Evolutionary conservation across 1,284 basidiomycete genomes (phyloP).

Genomic region (Malassezia restricta): DNA sequence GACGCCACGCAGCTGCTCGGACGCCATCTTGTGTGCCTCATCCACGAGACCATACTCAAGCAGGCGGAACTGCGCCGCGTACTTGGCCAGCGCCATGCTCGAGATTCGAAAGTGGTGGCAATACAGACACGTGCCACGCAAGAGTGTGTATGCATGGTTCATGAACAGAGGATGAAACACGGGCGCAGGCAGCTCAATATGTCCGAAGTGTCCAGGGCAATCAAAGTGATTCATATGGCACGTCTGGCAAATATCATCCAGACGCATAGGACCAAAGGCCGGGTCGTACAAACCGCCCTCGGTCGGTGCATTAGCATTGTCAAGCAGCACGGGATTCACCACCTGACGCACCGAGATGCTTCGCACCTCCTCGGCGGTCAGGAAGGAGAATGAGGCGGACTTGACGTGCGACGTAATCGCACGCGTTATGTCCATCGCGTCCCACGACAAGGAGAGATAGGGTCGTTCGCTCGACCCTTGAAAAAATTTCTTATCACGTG

Average conservation of each 20-base stretch:
- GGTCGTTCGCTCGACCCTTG: not conserved
- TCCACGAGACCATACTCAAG: conserved; percentile 79
- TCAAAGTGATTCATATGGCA: conserved; percentile 81
- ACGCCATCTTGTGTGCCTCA: conserved; percentile 61
- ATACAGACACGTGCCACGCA: conserved; percentile 84
- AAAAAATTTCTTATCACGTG: conserved; percentile 15
- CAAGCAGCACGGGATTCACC: conserved; percentile 80
- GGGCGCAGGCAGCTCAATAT: conserved; percentile 88
- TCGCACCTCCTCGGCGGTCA: conserved; percentile 77
- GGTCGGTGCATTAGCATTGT: conserved; percentile 85
- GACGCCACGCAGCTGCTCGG: conserved; percentile 48
- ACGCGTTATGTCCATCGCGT: conserved; percentile 77
- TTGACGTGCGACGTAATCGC: conserved; percentile 72
- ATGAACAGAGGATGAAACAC: conserved; percentile 97
- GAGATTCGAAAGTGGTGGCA: conserved; percentile 81
- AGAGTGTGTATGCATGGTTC: conserved; percentile 74
- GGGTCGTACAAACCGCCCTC: conserved; percentile 89
- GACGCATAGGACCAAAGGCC: conserved; percentile 68
- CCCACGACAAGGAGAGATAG: not conserved
- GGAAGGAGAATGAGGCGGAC: conserved; percentile 85
- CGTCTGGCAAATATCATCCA: conserved; percentile 65
- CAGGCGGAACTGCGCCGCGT: conserved; percentile 72
- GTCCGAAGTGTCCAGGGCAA: conserved; percentile 98
- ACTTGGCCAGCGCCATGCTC: conserved; percentile 57
- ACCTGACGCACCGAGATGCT: conserved; percentile 94